Evolutionary conservation across 306 rosid genomes (phyloP).

Genomic region (Begonia fuchsioides): DNA sequence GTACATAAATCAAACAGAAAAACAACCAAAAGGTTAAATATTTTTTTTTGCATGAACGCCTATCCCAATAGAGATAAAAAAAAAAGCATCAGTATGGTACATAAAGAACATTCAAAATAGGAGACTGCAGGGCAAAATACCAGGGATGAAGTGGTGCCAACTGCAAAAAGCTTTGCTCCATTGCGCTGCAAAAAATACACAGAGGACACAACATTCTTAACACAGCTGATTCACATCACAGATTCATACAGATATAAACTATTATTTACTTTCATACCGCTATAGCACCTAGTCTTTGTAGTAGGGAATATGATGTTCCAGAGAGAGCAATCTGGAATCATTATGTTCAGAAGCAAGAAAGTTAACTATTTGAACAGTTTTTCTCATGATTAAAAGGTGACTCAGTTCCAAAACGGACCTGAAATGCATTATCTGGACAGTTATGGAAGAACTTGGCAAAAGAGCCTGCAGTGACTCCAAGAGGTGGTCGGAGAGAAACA

Average conservation of each 20-base stretch:
- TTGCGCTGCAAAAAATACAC: slow-evolving; percentile 17
- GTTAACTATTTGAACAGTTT: no score
- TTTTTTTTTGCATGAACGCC: no score
- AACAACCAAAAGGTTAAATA: no score
- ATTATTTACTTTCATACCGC: slow-evolving; percentile 9
- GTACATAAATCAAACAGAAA: no score
- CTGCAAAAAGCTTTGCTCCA: slow-evolving; percentile 31
- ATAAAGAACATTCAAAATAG: no score
- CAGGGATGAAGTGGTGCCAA: slow-evolving; percentile 32
- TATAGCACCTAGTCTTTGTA: slow-evolving; percentile 34
- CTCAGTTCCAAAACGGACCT: slow-evolving; percentile 21
- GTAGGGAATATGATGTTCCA: slow-evolving; percentile 26
- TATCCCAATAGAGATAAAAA: no score
- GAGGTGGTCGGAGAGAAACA: slow-evolving; percentile 63
- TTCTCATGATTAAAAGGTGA: no score
- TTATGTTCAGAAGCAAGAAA: background rate
- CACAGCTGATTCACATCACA: background rate
- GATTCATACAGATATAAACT: background rate
- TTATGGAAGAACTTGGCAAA: slow-evolving; percentile 74
- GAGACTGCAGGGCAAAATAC: slow-evolving; percentile 4
- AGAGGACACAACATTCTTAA: no score
- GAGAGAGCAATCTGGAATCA: slow-evolving; percentile 26
- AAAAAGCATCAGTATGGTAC: no score
- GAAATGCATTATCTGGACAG: slow-evolving; percentile 95
- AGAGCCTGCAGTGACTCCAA: slow-evolving; percentile 48